Conservation (phyloP, 2,329 filamentous ascomycete species). For the Penicillium sp. region DNA sequence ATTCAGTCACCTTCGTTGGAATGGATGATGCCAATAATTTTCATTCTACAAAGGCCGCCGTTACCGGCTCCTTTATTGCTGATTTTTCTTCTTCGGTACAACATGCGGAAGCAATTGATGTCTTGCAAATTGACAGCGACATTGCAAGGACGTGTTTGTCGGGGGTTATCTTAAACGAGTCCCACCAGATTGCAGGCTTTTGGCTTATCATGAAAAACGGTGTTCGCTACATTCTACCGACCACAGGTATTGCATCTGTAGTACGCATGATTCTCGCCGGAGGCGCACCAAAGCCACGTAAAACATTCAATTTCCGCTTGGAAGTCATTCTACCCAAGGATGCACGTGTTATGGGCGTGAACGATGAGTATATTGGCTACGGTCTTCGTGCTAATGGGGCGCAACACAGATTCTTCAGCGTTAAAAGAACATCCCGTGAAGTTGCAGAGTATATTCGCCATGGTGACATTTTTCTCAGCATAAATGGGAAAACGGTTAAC, state of each 20-base stretch:
- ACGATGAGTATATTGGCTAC: constrained; percentile 3
- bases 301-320: constrained; percentile 5
- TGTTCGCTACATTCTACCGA: constrained; percentile 4
- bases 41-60: background rate
- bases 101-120: constrained; percentile 8
- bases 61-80: constrained; percentile 5
- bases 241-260: constrained; percentile 4
- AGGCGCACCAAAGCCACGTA: background rate
- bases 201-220: constrained; percentile 2
- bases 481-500: constrained; percentile 1
- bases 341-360: constrained; percentile 7
- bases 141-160: background rate
- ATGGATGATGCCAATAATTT: background rate
- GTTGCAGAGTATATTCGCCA: constrained; percentile 5
- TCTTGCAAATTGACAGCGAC: constrained; percentile 7
- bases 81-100: background rate
- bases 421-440: background rate
- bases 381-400: constrained; percentile 8
- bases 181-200: constrained; percentile 1
- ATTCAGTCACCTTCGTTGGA: constrained; percentile 7
- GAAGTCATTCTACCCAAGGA: constrained; percentile 4
- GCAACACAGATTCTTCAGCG: constrained; percentile 10
- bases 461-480: constrained; percentile 8
- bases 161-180: constrained; percentile 7
- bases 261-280: constrained; percentile 1